Conservation (phyloP, 169 alveolate species). For the Theileria equi region DNA sequence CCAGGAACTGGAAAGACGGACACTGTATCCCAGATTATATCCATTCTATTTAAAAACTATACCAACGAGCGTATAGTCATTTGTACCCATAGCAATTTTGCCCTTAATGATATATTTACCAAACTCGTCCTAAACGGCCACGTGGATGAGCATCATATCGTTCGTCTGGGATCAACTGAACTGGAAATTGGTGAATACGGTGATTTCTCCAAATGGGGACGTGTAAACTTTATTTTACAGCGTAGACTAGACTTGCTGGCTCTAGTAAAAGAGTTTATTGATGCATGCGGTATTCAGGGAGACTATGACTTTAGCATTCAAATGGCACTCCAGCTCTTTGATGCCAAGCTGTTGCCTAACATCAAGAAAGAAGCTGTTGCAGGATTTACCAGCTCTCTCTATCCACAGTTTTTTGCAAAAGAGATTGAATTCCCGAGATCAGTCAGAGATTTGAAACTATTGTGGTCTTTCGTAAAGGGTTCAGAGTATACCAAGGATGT, state of each 20-base stretch:
- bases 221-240: constrained; percentile 83
- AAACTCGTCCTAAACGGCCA: constrained; percentile 81
- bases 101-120: constrained; percentile 89
- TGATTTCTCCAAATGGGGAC: constrained; percentile 82
- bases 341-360: constrained; percentile 45
- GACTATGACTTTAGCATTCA: constrained; percentile 65
- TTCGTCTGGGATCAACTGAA: constrained; percentile 89
- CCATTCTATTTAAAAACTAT: constrained; percentile 81
- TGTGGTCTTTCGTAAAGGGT: constrained; percentile 18
- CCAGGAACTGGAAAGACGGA: constrained; percentile 93
- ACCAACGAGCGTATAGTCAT: constrained; percentile 85
- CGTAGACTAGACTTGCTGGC: constrained; percentile 69
- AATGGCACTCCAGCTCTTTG: constrained; percentile 62
- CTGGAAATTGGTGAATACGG: constrained; percentile 75
- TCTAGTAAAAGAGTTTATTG: constrained; percentile 60
- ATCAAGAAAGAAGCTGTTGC: too few relatives aligned
- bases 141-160: constrained; percentile 86
- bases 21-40: constrained; percentile 87
- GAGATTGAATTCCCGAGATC: background rate
- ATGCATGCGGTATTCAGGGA: constrained; percentile 48
- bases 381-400: too few relatives aligned
- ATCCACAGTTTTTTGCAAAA: background rate
- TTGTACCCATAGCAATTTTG: constrained; percentile 85
- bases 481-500: too few relatives aligned
- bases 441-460: constrained; percentile 8